Conservation (phyloP, 2,329 filamentous ascomycete genomes). For the Alternaria viburni region DNA sequence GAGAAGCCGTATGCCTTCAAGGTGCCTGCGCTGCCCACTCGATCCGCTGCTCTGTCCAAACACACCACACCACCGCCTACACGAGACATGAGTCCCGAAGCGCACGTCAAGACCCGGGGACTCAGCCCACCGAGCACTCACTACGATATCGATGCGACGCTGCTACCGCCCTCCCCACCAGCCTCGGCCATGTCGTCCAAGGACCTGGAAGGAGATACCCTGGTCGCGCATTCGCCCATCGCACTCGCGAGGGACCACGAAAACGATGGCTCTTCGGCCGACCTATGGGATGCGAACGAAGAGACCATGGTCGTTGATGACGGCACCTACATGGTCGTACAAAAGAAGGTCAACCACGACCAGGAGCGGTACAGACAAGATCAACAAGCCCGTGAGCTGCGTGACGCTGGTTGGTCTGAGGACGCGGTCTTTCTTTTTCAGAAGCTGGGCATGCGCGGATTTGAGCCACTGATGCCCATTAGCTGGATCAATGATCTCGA, state of each 20-base stretch:
- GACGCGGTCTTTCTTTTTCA: conserved; percentile 61
- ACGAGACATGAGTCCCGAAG: conserved; percentile 44
- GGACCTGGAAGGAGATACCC: conserved; percentile 42
- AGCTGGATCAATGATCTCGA: conserved; percentile 61
- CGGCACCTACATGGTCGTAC: conserved; percentile 32
- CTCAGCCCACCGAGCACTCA: conserved; percentile 28
- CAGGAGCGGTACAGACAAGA: conserved; percentile 33
- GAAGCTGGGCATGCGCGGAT: conserved; percentile 61
- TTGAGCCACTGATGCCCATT: conserved; percentile 61
- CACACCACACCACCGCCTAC: conserved; percentile 1
- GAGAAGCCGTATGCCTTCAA: conserved; percentile 51
- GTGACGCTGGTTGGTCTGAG: conserved; percentile 56
- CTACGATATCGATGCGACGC: conserved; percentile 29
- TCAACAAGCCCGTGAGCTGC: conserved; percentile 43
- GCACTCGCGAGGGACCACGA: conserved; percentile 1
- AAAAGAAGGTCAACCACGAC: conserved; percentile 30
- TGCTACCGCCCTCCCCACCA: conserved; percentile 42
- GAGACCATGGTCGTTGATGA: conserved; percentile 46
- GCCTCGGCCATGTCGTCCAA: conserved; percentile 25
- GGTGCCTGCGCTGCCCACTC: conserved; percentile 31
- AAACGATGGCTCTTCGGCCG: conserved; percentile 17
- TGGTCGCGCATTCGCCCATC: conserved; percentile 23
- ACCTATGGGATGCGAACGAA: conserved; percentile 46
- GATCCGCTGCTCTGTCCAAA: conserved; percentile 6
- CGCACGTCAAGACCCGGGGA: conserved; percentile 31